Evolutionary conservation across 495 filamentous ascomycete species (phyloP), one percentile per base, ranked within the genome.

Genomic region (Penicillium daleae): DNA sequence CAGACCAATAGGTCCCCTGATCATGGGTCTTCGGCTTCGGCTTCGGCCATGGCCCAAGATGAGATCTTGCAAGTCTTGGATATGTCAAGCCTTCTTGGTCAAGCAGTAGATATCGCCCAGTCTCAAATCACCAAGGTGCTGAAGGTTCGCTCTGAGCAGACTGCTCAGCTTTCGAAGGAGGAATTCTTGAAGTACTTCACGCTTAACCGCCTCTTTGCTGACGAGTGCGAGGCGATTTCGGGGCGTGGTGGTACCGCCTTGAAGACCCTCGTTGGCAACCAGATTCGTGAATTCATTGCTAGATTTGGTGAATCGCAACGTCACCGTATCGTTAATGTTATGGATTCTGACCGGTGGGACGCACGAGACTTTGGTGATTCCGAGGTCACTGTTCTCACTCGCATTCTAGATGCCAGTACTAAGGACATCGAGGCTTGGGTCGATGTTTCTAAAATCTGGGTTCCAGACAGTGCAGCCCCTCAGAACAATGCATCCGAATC

Each of bases 181-280:
- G 83, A 85, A 62, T 98, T 99, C 72, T 72, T 98, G 26, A 87
- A 92, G 55, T 98, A 98, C 70, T 97, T 97, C 71, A 93, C 86
- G 8, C 85, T 99, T 21, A 98, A 97, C 66, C 86, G 93, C 27
- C 86, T 97, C 24, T 99, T 98, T 69, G 92, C 92, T 8, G 96
- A 97, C 66, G 95, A 99, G 71, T 99, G 95, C 67, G 95, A 99
- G 74, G 91, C 95, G 4, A 92, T 97, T 17, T 97, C 92, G 15
- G 95, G 95, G 3, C 86, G 95, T 57, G 88, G 92, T 56, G 93
- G 93, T 3, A 89, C 87, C 6, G 83, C 89, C 1, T 80, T 99
- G 29, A 97, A 97, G 72, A 94, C 86, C 4, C 83, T 96, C 2
- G 91, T 99, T 39, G 94, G 96, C 64, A 87, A 86, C 53, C 95